phyloP scores from a whole-genome alignment of 352 stramenopile species.

The Phytophthora nicotianae region DNA sequence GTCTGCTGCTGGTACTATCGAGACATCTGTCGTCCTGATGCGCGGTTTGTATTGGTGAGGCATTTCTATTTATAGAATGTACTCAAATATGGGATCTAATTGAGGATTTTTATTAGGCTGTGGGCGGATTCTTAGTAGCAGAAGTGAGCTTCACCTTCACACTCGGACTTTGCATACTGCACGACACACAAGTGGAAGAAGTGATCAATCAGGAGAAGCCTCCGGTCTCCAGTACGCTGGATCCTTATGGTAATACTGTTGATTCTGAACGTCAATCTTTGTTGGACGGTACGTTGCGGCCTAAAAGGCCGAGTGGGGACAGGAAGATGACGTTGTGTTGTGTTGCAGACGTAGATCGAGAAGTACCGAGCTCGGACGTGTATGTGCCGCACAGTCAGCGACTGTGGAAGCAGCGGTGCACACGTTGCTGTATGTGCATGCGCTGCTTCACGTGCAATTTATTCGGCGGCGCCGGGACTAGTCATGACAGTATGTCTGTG shows the following conservation, averaged over 20 bases:
- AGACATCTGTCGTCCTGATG: conserved; percentile 74
- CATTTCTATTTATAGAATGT: conserved; percentile 15
- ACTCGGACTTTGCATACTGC: conserved; percentile 74
- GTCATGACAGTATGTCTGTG: conserved; percentile 88
- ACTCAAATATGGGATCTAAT: conserved; percentile 10
- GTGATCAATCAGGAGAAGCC: conserved; percentile 35
- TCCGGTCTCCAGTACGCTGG: conserved; percentile 23
- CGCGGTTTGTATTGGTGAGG: conserved; percentile 75
- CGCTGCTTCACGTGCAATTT: conserved; percentile 89
- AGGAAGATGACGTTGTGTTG: conserved; percentile 5
- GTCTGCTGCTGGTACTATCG: conserved; percentile 74
- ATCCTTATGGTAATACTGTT: conserved; percentile 72
- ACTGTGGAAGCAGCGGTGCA: conserved; percentile 81
- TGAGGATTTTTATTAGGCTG: conserved; percentile 40
- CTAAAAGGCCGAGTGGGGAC: neutral
- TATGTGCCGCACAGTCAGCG: conserved; percentile 80
- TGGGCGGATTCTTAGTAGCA: conserved; percentile 59
- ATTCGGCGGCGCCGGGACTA: conserved; percentile 83
- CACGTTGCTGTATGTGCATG: conserved; percentile 74
- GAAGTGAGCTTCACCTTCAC: conserved; percentile 78
- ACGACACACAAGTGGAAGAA: conserved; percentile 43
- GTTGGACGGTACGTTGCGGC: conserved; percentile 64
- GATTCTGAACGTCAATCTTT: conserved; percentile 79
- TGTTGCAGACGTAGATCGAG: conserved; percentile 54
- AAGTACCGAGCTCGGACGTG: conserved; percentile 75